These are phyloP conservation scores for Yamadazyma takamatsuzukensis DNA, from an alignment of 805 yeast species.

Conservation along the genomic window DNA sequence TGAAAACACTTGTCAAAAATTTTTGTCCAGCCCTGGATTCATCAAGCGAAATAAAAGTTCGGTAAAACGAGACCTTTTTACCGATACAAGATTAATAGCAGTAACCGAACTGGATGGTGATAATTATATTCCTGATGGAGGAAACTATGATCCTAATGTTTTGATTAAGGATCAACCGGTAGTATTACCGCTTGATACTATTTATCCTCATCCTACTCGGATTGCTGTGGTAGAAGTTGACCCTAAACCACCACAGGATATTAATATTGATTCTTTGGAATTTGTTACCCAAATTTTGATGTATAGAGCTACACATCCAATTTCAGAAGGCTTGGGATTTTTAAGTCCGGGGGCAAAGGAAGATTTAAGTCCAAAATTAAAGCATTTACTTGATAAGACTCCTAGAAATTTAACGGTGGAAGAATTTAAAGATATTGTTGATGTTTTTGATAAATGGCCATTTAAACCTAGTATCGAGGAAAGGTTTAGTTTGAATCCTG, in stretches of 20 bases:
- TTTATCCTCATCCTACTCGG: constrained; percentile 30
- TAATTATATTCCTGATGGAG: constrained; percentile 23
- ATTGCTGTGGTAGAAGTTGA: constrained; percentile 56
- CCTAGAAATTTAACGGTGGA: constrained; percentile 49
- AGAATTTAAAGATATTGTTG: constrained; percentile 52
- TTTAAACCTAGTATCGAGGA: constrained; percentile 59
- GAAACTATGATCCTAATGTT: constrained; percentile 32
- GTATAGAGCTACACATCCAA: constrained; percentile 34
- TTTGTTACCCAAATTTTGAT: constrained; percentile 61
- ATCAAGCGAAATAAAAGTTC: constrained; percentile 58
- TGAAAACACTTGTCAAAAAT: constrained; percentile 47
- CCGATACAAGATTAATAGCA: constrained; percentile 59
- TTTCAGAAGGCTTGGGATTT: constrained; percentile 44
- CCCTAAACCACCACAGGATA: constrained; percentile 28
- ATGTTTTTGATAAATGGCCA: constrained; percentile 71
- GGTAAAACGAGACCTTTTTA: constrained; percentile 58
- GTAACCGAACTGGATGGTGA: constrained; percentile 22
- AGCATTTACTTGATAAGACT: constrained; percentile 34
- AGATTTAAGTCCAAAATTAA: constrained; percentile 35
- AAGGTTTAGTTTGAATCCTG: constrained; percentile 13
- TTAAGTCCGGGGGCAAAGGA: constrained; percentile 82
- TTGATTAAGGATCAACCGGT: constrained; percentile 36
- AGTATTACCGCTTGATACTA: constrained; percentile 23
- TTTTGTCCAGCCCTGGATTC: constrained; percentile 54
- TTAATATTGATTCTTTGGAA: constrained; percentile 57